Conservation (phyloP, 2,329 filamentous ascomycete species). For the Trichoderma sp. region DNA sequence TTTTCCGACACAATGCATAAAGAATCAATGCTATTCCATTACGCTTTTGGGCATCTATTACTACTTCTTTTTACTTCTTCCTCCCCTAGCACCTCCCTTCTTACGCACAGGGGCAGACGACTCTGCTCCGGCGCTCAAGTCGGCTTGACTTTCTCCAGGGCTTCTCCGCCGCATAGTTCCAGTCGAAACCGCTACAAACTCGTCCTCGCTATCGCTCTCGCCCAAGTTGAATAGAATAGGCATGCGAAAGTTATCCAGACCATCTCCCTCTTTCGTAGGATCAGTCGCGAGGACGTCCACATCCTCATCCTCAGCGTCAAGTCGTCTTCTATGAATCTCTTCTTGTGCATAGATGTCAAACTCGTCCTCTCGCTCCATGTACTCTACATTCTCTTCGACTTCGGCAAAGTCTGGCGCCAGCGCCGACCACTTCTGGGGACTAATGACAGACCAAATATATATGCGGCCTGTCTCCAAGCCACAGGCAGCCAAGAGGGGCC, state of each 20-base stretch:
- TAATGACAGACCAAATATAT: constrained; percentile 94
- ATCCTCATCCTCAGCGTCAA: constrained; percentile 91
- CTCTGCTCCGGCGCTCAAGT: constrained; percentile 55
- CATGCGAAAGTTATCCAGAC: constrained; percentile 75
- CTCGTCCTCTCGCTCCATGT: constrained; percentile 92
- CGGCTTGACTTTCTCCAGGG: constrained; percentile 65
- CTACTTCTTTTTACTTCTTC: constrained; percentile 42
- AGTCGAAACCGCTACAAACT: constrained; percentile 67
- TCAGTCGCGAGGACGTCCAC: constrained; percentile 82
- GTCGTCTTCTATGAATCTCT: constrained; percentile 85
- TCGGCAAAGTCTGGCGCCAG: constrained; percentile 95
- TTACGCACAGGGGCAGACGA: constrained; percentile 48
- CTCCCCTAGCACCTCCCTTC: constrained; percentile 43
- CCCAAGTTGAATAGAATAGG: constrained; percentile 91
- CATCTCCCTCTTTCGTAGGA: constrained; percentile 61
- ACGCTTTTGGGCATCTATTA: background rate
- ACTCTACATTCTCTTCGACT: constrained; percentile 97
- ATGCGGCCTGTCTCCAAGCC: constrained; percentile 91
- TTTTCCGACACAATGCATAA: background rate
- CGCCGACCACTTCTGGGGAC: constrained; percentile 95
- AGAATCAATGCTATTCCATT: background rate
- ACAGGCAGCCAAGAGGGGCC: constrained; percentile 85
- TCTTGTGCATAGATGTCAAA: constrained; percentile 97
- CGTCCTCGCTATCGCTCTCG: constrained; percentile 94
- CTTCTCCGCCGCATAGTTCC: constrained; percentile 89